These are phyloP conservation scores for Isatis tinctoria DNA, from an alignment of 345 rosid species.

Conservation along the genomic window DNA sequence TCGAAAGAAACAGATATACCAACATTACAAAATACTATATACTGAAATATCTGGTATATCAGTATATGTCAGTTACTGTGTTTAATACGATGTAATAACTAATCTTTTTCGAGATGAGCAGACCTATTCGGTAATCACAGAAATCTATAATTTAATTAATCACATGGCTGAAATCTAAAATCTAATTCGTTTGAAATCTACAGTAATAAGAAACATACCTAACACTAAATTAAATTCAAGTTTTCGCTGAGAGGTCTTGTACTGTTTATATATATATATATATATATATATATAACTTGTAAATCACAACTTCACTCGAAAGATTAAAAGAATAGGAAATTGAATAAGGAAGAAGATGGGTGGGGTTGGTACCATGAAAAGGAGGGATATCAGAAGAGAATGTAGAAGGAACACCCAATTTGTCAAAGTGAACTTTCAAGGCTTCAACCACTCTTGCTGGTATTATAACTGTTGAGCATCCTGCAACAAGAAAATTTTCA, in stretches of 20 bases:
- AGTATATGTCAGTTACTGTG: background rate
- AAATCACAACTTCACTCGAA: background rate
- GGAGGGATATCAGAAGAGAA: constrained; percentile 34
- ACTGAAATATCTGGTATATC: background rate
- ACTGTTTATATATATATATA: background rate
- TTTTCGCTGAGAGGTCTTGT: background rate
- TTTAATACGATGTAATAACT: background rate
- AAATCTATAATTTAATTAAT: background rate
- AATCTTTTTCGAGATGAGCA: background rate
- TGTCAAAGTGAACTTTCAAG: constrained; percentile 66
- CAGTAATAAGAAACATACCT: background rate
- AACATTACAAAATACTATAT: background rate
- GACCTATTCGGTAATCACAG: background rate
- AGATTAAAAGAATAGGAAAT: background rate
- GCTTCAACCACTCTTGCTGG: constrained; percentile 90
- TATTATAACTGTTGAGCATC: constrained; percentile 68
- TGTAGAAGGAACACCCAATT: constrained; percentile 52
- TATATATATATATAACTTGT: background rate
- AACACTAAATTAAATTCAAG: background rate
- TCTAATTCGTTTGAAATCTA: background rate
- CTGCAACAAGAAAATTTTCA: constrained; percentile 35
- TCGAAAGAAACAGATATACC: background rate
- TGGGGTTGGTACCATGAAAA: constrained; percentile 43
- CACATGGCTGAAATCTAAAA: background rate
- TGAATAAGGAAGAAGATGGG: background rate